Base-by-base conservation (phyloP, 495 filamentous ascomycete species). In the Cetradonia linearis region DNA sequence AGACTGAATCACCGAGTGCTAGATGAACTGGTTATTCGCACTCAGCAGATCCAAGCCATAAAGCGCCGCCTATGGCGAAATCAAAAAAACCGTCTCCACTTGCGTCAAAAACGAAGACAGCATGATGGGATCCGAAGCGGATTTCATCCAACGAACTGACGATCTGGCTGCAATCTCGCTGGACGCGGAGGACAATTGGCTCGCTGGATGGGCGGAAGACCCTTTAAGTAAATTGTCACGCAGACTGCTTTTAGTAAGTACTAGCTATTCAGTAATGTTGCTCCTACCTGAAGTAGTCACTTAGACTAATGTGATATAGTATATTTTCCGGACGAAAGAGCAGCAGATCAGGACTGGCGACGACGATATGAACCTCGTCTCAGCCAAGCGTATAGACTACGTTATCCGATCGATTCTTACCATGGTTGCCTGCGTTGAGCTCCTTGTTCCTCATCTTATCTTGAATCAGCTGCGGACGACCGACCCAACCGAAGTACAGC, bases 21-120 rank as follows among this genome's bases (percentile, higher is more conserved):
- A 44, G 7, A 27, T 63, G 63, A 65, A 47, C 48, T 59, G 46
- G 31, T 49, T 25, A 31, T 65, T 8, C 47, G 60, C 14, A 33
- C 31, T 28, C 47, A 55, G 38, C 18, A 63, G 18, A 63, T 65
- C 8, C 47, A 59, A 14, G 46, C 60, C 3, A 25, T 65, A 20
- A 59, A 60, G 52, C 33, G 63, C 18, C 63, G 60, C 6, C 46
- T 55, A 0, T 13, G 9, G 8, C 55, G 63, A 48, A 38, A 50
- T 36, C 63, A 65, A 28, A 30, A 25, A 0, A 65, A 47, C 20
- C 40, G n/a, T 65, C 31, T 55, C 40, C 33, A 60, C 44, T 14
- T n/a, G 62, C 55, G 59, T 65, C 9, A 27, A 25, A 11, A 65
- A 60, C 30, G 55, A 55, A 18, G 40, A 63, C 48, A 59, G 56